Base-by-base conservation (phyloP, 139 green algal genomes). In the Chlorella sp. region DNA sequence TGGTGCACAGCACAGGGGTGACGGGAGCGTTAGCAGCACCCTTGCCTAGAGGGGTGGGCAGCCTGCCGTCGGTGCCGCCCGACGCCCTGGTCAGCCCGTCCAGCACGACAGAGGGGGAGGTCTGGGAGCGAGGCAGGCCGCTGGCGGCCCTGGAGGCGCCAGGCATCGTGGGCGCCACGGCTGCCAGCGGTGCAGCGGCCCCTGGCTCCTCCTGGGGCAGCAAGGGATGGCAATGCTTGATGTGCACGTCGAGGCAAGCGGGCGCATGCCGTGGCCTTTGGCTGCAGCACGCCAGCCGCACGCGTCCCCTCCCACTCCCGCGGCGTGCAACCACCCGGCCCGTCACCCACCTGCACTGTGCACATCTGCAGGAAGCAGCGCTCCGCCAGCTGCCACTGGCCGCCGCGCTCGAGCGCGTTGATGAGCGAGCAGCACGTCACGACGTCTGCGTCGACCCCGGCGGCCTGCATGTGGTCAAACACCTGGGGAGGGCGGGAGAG, bases 391-490 rank as follows among this genome's bases (percentile, higher is more conserved):
- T 95, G 90, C 93, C 93, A 97, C 83, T 95, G 88, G 0, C 92
- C 92, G 29, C 92, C 92, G 43, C 92, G 91, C 86, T 97, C 93
- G 71, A 97, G 79, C 0, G 93, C 93, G 35, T 91, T 92, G 78
- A 97, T 96, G 29, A 97, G 84, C 63, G 79, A 89, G 89, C 93
- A 97, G 88, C 93, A 97, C 4, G 91, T 94, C 4, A 97, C 92
- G 2, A 93, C 93, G 68, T 97, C 93, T 45, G 89, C 91, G 80
- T 93, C 79, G 2, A 96, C 84, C 60, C 87, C 87, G 59, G 50
- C 36, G 9, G 35, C 50, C 76, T 86, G 84, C 85, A 90, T 90
- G 77, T 89, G 71, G 38, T 84, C 56, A 59, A 90, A 90, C 8
- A 89, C 66, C 71, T 83, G 76, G 46, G 17, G 17, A 35, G 9